These are phyloP conservation scores for Mucor irregularis DNA, from an alignment of 371 early-diverging fungal genomes.

Conservation along the genomic window DNA sequence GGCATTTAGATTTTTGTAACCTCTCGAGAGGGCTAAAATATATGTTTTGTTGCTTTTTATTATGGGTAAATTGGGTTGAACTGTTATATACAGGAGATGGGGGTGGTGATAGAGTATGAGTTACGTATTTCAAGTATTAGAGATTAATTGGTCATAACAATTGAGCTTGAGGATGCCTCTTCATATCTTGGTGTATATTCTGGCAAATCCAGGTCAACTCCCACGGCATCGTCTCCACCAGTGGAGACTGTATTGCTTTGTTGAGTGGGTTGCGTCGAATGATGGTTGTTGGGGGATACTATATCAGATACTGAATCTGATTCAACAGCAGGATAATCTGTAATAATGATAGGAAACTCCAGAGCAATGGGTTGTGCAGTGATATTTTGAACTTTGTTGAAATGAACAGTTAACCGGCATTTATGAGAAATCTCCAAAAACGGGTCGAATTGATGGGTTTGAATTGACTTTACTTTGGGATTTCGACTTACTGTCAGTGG, in stretches of 20 bases:
- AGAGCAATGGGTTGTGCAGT: constrained; percentile 26
- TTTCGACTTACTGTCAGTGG: constrained; percentile 28
- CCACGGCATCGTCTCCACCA: constrained; percentile 41
- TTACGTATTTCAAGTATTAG: no score
- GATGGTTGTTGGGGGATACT: neutral
- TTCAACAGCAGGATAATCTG: constrained; percentile 33
- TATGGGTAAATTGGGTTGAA: no score
- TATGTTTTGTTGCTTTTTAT: no score
- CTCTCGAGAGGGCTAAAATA: no score
- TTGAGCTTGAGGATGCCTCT: constrained; percentile 2
- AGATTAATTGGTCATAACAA: constrained; percentile 1
- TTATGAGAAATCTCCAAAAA: constrained; percentile 46
- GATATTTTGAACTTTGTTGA: constrained; percentile 15
- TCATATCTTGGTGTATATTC: constrained; percentile 52
- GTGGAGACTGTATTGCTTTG: neutral
- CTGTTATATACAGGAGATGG: no score
- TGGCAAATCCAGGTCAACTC: constrained; percentile 46
- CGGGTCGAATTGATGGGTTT: constrained; percentile 42
- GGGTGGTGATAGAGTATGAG: no score
- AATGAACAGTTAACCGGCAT: constrained; percentile 33
- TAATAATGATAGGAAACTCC: constrained; percentile 48
- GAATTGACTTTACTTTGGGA: constrained; percentile 24
- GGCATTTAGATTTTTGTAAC: no score
- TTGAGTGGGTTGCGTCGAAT: no score
- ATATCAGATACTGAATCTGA: constrained; percentile 9